These are phyloP conservation scores for Moricandia moricandioides DNA, from an alignment of 345 rosid genomes.

Conservation along the genomic window DNA sequence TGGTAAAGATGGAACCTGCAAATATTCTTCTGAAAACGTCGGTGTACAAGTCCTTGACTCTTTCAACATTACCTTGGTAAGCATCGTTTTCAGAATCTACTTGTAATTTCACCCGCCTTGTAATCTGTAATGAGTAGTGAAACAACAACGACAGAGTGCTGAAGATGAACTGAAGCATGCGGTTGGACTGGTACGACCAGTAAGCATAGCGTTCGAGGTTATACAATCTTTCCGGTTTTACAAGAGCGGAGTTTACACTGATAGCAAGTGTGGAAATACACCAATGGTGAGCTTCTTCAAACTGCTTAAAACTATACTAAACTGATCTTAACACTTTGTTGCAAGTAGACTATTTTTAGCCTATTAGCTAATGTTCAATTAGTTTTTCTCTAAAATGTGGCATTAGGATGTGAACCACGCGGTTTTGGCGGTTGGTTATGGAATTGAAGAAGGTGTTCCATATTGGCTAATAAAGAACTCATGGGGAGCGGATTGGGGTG, in stretches of 20 bases:
- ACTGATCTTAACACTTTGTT: neutral
- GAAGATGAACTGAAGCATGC: constrained; percentile 92
- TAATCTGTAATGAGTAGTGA: neutral
- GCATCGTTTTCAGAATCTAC: neutral
- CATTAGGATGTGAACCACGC: constrained; percentile 97
- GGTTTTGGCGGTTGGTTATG: constrained; percentile 94
- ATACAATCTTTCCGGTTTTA: constrained; percentile 60
- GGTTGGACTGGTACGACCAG: constrained; percentile 80
- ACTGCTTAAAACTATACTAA: neutral
- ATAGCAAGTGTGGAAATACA: constrained; percentile 57
- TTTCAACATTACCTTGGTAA: constrained; percentile 86
- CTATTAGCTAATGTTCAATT: neutral
- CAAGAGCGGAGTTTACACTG: constrained; percentile 78
- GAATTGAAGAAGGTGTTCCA: constrained; percentile 71
- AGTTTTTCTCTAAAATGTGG: neutral
- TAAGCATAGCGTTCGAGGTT: constrained; percentile 89
- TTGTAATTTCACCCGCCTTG: neutral
- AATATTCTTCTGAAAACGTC: constrained; percentile 69
- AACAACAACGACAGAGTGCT: constrained; percentile 58
- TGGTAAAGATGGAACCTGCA: constrained; percentile 57
- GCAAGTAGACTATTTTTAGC: neutral
- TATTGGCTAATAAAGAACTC: constrained; percentile 97
- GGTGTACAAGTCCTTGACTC: constrained; percentile 69
- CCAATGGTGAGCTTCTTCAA: constrained; percentile 53
- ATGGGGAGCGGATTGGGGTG: constrained; percentile 83